Conservation (phyloP, 208 protist species). For the Trypanosomatidae sp. region DNA sequence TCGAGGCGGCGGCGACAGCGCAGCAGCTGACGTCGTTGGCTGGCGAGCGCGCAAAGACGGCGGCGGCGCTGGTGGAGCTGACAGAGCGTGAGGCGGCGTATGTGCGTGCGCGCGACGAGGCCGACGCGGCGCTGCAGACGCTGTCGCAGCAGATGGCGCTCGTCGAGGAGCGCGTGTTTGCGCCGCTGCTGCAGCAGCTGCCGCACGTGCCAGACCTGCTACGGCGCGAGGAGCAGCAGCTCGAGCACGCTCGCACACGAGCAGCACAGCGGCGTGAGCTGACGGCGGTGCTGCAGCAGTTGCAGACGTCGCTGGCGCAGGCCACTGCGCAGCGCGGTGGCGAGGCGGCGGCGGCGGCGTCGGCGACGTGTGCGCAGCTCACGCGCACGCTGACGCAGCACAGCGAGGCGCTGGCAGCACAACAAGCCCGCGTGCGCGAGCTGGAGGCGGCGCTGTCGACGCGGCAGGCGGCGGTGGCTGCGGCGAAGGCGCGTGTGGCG, state of each 20-base stretch:
- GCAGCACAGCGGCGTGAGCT: slow-evolving; percentile 63
- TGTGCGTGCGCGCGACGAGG: slow-evolving; percentile 16
- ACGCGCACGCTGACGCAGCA: slow-evolving; percentile 39
- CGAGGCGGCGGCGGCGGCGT: slow-evolving; percentile 15
- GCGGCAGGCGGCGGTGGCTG: slow-evolving; percentile 12
- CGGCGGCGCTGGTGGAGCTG: slow-evolving; percentile 3
- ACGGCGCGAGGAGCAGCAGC: slow-evolving; percentile 75
- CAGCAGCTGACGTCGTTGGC: slow-evolving; percentile 7
- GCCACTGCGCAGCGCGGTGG: slow-evolving; percentile 42
- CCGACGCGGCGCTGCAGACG: slow-evolving; percentile 35
- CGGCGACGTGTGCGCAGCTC: slow-evolving; percentile 16
- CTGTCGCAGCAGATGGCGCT: slow-evolving; percentile 33
- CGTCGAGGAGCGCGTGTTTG: slow-evolving; percentile 82
- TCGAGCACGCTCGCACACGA: slow-evolving; percentile 21
- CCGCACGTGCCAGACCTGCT: slow-evolving; percentile 81
- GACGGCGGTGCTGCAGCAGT: slow-evolving; percentile 50
- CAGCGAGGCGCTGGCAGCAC: slow-evolving; percentile 33
- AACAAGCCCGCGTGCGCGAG: slow-evolving; percentile 34
- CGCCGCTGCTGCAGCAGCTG: slow-evolving; percentile 73
- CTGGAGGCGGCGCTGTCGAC: slow-evolving; percentile 29
- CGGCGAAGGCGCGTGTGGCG: too few relatives aligned
- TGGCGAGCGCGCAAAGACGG: slow-evolving; percentile 12
- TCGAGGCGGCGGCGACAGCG: slow-evolving; percentile 20
- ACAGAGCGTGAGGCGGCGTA: slow-evolving; percentile 4
- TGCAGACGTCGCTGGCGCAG: slow-evolving; percentile 63